Evolutionary conservation across 805 yeast species (phyloP).

Genomic region (Monosporozyma unispora): DNA sequence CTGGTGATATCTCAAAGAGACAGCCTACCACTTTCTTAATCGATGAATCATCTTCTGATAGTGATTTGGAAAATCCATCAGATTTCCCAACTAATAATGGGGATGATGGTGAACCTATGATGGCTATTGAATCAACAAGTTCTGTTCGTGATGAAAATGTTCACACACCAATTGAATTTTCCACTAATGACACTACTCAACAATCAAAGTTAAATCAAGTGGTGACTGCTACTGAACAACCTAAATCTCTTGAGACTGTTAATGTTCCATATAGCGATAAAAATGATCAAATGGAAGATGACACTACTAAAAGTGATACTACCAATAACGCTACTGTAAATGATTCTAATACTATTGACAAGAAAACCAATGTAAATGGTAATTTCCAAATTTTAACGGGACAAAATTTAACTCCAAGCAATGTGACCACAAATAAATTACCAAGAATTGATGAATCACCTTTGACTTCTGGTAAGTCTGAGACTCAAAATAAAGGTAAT

Average conservation of each 20-base stretch:
- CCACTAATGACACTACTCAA: not conserved
- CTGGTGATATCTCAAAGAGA: not conserved
- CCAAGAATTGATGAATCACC: not conserved
- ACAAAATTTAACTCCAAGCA: not conserved
- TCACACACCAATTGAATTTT: not conserved
- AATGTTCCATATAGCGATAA: no score
- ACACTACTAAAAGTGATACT: not conserved
- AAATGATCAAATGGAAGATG: no score
- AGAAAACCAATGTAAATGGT: not conserved
- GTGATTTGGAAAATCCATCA: not conserved
- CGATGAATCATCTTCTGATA: not conserved
- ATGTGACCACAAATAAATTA: not conserved
- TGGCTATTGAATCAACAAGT: not conserved
- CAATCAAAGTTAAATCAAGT: not conserved
- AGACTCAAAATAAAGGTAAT: not conserved
- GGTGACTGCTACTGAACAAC: not conserved
- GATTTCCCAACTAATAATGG: not conserved
- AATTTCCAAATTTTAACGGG: not conserved
- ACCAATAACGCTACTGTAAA: not conserved
- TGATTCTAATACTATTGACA: not conserved
- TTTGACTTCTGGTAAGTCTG: not conserved
- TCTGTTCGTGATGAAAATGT: not conserved
- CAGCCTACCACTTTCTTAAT: slow-evolving; percentile 1
- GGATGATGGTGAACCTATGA: not conserved
- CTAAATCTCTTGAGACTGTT: not conserved